phyloP scores from a whole-genome alignment of 306 rosid genomes.

The Trichosanthes truncata region DNA sequence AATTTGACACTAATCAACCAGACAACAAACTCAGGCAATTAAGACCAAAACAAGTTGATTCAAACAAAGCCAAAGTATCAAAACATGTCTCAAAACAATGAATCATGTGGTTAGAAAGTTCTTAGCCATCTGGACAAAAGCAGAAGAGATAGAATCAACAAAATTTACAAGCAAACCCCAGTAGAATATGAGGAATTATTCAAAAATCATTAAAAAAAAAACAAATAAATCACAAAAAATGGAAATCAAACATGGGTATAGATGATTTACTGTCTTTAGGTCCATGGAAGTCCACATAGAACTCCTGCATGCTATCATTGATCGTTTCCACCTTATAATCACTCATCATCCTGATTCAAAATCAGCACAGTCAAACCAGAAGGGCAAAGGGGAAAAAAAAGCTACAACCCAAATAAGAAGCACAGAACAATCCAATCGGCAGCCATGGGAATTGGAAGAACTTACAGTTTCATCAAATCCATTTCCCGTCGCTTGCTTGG shows the following conservation, averaged over 20 bases:
- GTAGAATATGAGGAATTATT: background rate
- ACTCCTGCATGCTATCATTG: slow-evolving; percentile 71
- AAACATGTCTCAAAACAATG: background rate
- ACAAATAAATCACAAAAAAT: background rate
- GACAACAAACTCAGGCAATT: background rate
- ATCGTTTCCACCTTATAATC: slow-evolving; percentile 76
- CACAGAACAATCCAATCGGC: background rate
- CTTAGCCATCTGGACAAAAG: background rate
- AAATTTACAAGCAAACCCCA: background rate
- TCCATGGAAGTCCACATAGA: slow-evolving; percentile 68
- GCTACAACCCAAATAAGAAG: background rate
- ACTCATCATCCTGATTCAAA: slow-evolving; percentile 76
- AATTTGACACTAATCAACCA: background rate
- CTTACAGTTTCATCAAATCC: slow-evolving; percentile 89
- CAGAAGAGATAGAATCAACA: background rate
- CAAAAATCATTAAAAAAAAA: background rate
- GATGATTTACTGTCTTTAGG: slow-evolving; percentile 62
- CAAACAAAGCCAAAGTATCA: background rate
- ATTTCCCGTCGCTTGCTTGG: slow-evolving; percentile 84
- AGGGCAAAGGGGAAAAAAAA: slow-evolving; percentile 9
- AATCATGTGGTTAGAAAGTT: background rate
- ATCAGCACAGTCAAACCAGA: slow-evolving; percentile 12
- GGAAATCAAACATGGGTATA: slow-evolving; percentile 11
- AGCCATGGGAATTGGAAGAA: background rate
- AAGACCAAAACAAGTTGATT: background rate